Percentiles rank a stretch among this genome's conserved stretches.
These are phyloP conservation scores for Lignosus rhinocerotis DNA, from an alignment of 1,284 basidiomycete species.

Conservation along the genomic window DNA sequence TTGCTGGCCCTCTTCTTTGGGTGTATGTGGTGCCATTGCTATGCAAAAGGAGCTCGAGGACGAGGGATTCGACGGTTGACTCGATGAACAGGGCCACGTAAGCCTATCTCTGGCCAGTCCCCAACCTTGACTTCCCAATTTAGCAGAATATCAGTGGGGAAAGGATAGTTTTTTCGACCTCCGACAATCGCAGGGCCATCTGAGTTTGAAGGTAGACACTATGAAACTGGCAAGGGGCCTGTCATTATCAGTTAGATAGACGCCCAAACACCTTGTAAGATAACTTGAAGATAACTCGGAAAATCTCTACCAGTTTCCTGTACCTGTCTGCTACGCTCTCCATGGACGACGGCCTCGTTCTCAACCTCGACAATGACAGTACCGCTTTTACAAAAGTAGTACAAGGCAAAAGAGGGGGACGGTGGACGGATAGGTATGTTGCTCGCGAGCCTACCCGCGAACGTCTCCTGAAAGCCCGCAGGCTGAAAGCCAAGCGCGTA, in stretches of 20 bases:
- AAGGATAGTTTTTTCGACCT: neutral
- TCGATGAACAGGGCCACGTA: neutral
- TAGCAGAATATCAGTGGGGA: neutral
- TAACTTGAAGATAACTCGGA: too few relatives aligned
- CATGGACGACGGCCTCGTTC: slow-evolving; percentile 68
- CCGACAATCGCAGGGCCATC: neutral
- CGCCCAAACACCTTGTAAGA: neutral
- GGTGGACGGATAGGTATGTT: slow-evolving; percentile 83
- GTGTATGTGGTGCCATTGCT: slow-evolving; percentile 27
- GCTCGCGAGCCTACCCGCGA: neutral
- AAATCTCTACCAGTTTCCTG: neutral
- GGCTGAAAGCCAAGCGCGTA: slow-evolving; percentile 69
- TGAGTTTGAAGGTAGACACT: neutral
- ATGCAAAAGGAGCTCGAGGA: neutral
- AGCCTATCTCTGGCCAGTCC: neutral
- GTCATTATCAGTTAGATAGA: neutral
- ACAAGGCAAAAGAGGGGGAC: slow-evolving; percentile 62
- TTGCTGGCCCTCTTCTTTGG: slow-evolving; percentile 44
- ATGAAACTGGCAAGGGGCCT: neutral
- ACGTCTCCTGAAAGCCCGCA: slow-evolving; percentile 30
- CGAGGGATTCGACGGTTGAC: neutral
- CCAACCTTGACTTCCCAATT: neutral
- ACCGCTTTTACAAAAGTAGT: slow-evolving; percentile 30
- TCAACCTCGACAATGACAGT: slow-evolving; percentile 60
- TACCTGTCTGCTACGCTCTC: neutral